Base-by-base conservation (phyloP, 768 basidiomycete species). In the Termitomyces sp. region DNA sequence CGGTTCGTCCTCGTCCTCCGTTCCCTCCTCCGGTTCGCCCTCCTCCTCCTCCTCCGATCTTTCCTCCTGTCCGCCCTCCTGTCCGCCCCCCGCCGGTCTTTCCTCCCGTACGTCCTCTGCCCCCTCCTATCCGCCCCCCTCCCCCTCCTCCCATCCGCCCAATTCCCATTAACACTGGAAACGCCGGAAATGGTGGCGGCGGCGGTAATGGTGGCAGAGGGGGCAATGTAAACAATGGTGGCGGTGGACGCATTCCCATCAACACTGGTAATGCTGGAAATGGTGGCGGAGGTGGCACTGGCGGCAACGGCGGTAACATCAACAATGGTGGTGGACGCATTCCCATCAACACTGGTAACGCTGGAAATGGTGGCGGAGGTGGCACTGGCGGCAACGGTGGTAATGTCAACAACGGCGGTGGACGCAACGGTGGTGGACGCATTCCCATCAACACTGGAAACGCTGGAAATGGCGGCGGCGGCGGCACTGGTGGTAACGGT, bases 391-490 rank as follows among this genome's bases (percentile, higher is more conserved):
- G 47, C 7, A 36, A 33, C 27, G 40, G 40, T n/a, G 36, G 36
- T 18, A 9, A 18, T 31, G 12, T 18, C 40, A 42, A 44, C 29
- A 42, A 27, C 7, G 41, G 41, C 5, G 33, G 18, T 11, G 42
- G 20, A 1, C n/a, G 32, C 12, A 48, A 23, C 18, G 32, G 32
- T 20, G 3, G 25, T 2, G 50, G 51, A 3, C 38, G 50, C 3
- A 10, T 1, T 25, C 22, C 22, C 9, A 23, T 27, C 23, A 54
- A 54, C 39, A 23, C 53, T 11, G 53, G 53, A 7, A 54, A 54
- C 1, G 53, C 53, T 13, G 53, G 53, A 0, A 54, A 54, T 1
- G 53, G 53, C 6, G 53, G 53, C 1, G 53, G 46, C 0, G 53
- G 46, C 18, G 53, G 53, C 1, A 7, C 1, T 4, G 53, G 46